Evolutionary conservation across 164 flowering plant species (phyloP).

Genomic region (Cinnamomum chago): DNA sequence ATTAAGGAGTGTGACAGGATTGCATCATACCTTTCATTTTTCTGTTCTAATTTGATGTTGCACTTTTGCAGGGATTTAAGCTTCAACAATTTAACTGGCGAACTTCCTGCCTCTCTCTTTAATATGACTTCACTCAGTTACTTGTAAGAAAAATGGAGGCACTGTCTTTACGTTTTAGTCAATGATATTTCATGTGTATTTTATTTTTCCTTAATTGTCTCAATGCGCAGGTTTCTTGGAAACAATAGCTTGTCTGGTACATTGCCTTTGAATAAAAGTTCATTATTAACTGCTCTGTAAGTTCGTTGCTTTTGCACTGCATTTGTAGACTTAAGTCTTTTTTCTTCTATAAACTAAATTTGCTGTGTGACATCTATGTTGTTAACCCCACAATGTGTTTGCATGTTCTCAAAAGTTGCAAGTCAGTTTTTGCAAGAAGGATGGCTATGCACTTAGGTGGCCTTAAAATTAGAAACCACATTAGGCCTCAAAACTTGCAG

Average conservation of each 20-base stretch:
- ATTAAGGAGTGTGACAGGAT: conserved; percentile 1
- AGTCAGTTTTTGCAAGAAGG: too few relatives aligned
- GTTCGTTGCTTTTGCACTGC: not conserved
- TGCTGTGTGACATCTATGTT: not conserved
- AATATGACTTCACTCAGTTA: conserved; percentile 40
- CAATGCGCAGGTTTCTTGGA: conserved; percentile 60
- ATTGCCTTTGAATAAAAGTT: conserved; percentile 43
- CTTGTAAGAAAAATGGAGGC: conserved; percentile 41
- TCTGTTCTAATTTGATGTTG: not conserved
- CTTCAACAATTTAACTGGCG: conserved; percentile 69
- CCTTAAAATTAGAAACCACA: too few relatives aligned
- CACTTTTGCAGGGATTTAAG: conserved; percentile 61
- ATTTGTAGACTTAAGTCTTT: not conserved
- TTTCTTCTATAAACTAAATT: not conserved
- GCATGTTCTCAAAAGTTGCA: too few relatives aligned
- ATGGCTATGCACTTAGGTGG: too few relatives aligned
- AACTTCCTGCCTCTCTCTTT: conserved; percentile 55
- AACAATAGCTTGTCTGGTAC: conserved; percentile 56
- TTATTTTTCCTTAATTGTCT: not conserved
- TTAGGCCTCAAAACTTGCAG: too few relatives aligned
- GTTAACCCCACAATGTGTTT: not conserved
- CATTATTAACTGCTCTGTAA: conserved; percentile 45
- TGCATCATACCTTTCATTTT: not conserved
- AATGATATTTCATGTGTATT: not conserved
- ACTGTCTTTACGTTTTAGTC: not conserved